Evolutionary conservation across 352 stramenopile genomes (phyloP).

Genomic region (Globisporangium cederbergense): DNA sequence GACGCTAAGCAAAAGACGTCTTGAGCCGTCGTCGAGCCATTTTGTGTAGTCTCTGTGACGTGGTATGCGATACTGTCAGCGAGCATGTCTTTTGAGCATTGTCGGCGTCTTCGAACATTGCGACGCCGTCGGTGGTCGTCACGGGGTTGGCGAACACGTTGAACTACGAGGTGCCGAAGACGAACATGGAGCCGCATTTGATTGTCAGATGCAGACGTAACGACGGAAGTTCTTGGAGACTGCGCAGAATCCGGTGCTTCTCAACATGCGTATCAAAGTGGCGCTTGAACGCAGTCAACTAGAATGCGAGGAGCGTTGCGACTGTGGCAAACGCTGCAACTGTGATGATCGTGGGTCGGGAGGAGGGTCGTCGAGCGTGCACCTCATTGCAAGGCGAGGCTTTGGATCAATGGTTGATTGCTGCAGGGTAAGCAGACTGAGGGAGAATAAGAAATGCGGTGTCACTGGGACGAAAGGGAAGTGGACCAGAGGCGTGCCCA

Average conservation of each 20-base stretch:
- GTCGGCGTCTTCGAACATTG: background rate
- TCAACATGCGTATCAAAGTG: background rate
- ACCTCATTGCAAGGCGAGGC: background rate
- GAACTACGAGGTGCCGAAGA: slow-evolving; percentile 30
- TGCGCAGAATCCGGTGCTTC: slow-evolving; percentile 4
- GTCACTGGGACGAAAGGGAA: background rate
- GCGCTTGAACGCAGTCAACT: background rate
- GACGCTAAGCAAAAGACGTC: background rate
- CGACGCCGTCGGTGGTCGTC: slow-evolving; percentile 26
- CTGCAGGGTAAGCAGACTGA: background rate
- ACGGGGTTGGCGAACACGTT: slow-evolving; percentile 35
- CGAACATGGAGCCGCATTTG: slow-evolving; percentile 35
- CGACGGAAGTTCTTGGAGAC: slow-evolving; percentile 19
- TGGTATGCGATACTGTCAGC: background rate
- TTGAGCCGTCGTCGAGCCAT: background rate
- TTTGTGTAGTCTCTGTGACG: background rate
- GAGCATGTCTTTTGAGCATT: background rate
- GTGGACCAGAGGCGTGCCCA: background rate
- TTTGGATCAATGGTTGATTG: background rate
- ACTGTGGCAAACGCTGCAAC: background rate
- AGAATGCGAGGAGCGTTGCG: background rate
- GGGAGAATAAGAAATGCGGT: background rate
- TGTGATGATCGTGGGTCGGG: background rate
- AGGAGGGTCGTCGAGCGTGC: background rate
- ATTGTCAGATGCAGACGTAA: slow-evolving; percentile 38